Evolutionary conservation across 2,329 filamentous ascomycete species (phyloP).

Genomic region (Chaetomium sp.): DNA sequence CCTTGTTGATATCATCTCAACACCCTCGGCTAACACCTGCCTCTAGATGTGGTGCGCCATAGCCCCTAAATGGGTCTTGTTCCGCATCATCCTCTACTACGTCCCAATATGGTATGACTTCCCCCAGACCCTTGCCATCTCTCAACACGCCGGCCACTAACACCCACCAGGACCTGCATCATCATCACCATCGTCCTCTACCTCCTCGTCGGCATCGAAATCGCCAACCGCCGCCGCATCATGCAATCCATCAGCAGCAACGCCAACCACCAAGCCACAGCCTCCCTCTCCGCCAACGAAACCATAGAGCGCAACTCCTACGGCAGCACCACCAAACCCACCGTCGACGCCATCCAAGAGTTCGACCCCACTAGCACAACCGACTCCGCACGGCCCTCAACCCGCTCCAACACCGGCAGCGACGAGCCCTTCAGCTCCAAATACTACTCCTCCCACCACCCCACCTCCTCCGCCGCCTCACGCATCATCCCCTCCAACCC

Average conservation of each 20-base stretch:
- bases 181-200: constrained; percentile 35
- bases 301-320: neutral
- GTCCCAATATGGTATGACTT: constrained; percentile 21
- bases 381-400: too few species aligned
- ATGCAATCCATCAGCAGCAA: constrained; percentile 26
- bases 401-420: too few species aligned
- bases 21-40: too few species aligned
- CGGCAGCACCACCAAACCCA: neutral
- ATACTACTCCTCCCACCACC: constrained; percentile 10
- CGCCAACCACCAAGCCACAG: neutral
- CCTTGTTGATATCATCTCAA: neutral
- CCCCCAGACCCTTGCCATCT: neutral
- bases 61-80: constrained; percentile 30
- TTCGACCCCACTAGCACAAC: neutral
- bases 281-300: neutral
- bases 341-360: neutral
- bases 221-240: constrained; percentile 28
- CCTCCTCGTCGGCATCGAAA: constrained; percentile 34
- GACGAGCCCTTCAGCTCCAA: neutral
- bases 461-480: constrained; percentile 17
- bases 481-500: constrained; percentile 1
- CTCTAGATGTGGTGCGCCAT: constrained; percentile 34
- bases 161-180: constrained; percentile 26
- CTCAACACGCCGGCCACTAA: neutral
- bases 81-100: constrained; percentile 32